Evolutionary conservation across 163 green algal species (phyloP), one percentile per base, ranked within the genome.

Genomic region (Prototheca cutis): DNA sequence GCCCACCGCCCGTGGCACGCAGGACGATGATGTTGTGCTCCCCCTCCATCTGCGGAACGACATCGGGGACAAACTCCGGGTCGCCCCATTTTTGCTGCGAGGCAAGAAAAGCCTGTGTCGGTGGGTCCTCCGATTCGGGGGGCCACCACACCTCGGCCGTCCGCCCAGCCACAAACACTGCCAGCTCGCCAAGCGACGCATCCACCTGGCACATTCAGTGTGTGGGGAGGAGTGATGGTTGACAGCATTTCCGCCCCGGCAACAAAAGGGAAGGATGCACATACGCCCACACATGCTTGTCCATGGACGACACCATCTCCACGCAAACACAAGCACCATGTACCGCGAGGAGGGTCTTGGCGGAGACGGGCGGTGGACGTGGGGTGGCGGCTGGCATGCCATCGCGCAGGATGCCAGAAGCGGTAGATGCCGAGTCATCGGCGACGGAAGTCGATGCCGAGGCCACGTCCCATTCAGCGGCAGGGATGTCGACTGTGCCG

Each of bases 141-240:
- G 78, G 76, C 80, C 78, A 85, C 80, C 82, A 90, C 24, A 69
- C 55, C 17, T 70, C 48, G 15, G 76, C 65, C 23, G 64, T 45
- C 21, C 84, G 55, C 32, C 84, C 84, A 19, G 59, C 70, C 2
- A 84, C 61, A 47, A 76, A 67, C 13, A 91, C 45, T 5, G 72
- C 71, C 45, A 91, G 64, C 59, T 87, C 80, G 19, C 72, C 71
- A 53, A 91, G 72, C 15, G 63, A 48, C 8, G 76, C 80, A 3
- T 66, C 63, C 34, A 90, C 21, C 25, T 85, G 32, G 29, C 86
- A 48, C 32, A 73, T n/a, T n/a, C n/a, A n/a, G n/a, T n/a, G n/a
- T n/a, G n/a, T n/a, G n/a, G n/a, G n/a, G n/a, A n/a, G n/a, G n/a
- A n/a, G n/a, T n/a, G n/a, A n/a, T n/a, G n/a, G n/a, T n/a, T n/a